Evolutionary conservation across 2,329 filamentous ascomycete species (phyloP), one percentile per base, ranked within the genome.

Genomic region (Sporothrix schenckii): DNA sequence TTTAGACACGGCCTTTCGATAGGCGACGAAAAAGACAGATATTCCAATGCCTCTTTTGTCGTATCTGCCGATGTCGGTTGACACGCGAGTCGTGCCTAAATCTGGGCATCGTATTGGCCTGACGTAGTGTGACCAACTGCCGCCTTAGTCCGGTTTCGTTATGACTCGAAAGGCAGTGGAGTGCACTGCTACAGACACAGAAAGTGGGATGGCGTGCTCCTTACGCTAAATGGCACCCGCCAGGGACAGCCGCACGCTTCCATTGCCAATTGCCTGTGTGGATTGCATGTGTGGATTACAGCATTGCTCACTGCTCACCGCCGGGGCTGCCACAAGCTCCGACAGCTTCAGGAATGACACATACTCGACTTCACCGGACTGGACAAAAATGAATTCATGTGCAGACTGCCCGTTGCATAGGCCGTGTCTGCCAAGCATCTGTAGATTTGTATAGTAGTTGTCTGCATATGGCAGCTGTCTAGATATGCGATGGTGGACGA

Each of bases 381-480:
- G n/a, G 49, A n/a, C 5, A 13, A 61, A 2, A n/a, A 24, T 13
- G 14, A 27, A 30, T 30, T 63, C 56, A 49, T 50, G 41, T 50
- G 44, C 61, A n/a, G 24, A 21, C 16, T 3, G 61, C 56, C 56
- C 56, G n/a, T 44, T 61, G 34, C 5, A 44, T 44, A 39, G 56
- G 56, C n/a, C 7, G 53, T 34, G 52, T 34, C 61, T 66, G 41
- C 41, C 14, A 50, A 47, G 11, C n/a, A 50, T 49, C 60, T 50
- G 41, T 27, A 49, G 44, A 50, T 66, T 50, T 66, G 24, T n/a
- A 7, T 50, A 30, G 27, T 30, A 30, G 52, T 34, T 66, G 34
- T 52, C 41, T 50, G 44, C 61, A 66, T 47, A 66, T 66, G 14
- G 39, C 27, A 63, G 19, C 61, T 65, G 44, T 66, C 47, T 66